Evolutionary conservation across 192 early-diverging fungal species (phyloP).

Genomic region (Rhizoclosmatium sp.): DNA sequence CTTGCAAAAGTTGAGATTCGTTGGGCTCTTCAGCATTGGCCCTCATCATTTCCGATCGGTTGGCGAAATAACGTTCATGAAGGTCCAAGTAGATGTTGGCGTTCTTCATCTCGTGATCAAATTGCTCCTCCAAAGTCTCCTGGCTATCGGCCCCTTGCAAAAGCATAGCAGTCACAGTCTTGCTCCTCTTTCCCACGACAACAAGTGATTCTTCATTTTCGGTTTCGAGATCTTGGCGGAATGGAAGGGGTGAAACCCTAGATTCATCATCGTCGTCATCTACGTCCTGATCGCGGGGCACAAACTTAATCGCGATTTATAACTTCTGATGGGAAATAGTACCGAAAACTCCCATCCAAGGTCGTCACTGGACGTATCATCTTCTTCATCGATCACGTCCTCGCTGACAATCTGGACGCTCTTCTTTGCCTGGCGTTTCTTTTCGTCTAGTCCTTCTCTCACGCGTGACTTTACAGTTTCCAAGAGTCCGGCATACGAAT

Average conservation of each 20-base stretch:
- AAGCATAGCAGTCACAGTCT: slow-evolving; percentile 18
- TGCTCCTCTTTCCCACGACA: slow-evolving; percentile 1
- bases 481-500: slow-evolving; percentile 19
- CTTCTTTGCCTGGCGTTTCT: neutral
- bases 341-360: slow-evolving; percentile 30
- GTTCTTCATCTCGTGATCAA: slow-evolving; percentile 18
- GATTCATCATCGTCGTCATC: slow-evolving; percentile 5
- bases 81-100: slow-evolving; percentile 31
- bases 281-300: neutral
- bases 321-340: neutral
- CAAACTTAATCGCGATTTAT: too few species aligned
- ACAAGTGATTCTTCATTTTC: neutral
- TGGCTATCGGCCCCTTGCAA: neutral
- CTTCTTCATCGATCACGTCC: neutral
- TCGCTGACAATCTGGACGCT: neutral
- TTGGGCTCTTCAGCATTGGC: neutral
- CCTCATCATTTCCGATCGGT: slow-evolving; percentile 4
- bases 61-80: slow-evolving; percentile 27
- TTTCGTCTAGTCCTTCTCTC: slow-evolving; percentile 14
- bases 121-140: slow-evolving; percentile 8
- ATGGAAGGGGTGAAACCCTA: neutral
- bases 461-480: slow-evolving; percentile 25
- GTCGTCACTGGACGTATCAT: slow-evolving; percentile 11
- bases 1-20: neutral
- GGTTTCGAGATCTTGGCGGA: slow-evolving; percentile 5